phyloP scores from a whole-genome alignment of 2,329 filamentous ascomycete species.

The Raffaelea albimanens region DNA sequence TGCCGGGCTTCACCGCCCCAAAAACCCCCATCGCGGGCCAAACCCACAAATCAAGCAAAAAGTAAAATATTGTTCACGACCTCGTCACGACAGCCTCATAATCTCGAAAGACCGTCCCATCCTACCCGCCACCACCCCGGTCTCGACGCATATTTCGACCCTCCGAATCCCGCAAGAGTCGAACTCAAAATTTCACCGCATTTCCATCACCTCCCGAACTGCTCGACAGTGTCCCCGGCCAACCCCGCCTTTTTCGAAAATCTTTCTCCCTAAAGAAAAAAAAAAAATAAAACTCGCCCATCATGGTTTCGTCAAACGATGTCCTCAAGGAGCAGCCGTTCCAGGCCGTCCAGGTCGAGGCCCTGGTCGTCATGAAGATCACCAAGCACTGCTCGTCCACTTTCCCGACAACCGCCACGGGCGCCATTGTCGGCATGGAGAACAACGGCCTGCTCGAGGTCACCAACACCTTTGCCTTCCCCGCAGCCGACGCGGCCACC shows the following conservation, averaged over 20 bases:
- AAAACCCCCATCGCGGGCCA: background rate
- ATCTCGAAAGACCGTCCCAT: no score
- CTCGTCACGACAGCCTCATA: no score
- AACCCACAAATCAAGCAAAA: slow-evolving; percentile 10
- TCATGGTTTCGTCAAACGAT: slow-evolving; percentile 29
- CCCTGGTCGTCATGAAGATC: slow-evolving; percentile 95
- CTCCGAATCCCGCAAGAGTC: no score
- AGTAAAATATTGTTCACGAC: background rate
- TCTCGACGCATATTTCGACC: no score
- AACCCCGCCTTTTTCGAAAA: background rate
- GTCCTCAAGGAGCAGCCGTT: slow-evolving; percentile 58
- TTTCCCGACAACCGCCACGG: slow-evolving; percentile 84
- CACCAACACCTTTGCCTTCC: slow-evolving; percentile 94
- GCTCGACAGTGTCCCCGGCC: background rate
- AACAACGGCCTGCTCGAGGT: slow-evolving; percentile 70
- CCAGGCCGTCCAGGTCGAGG: slow-evolving; percentile 87
- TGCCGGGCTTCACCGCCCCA: slow-evolving; percentile 9
- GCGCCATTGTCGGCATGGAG: slow-evolving; percentile 90
- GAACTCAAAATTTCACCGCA: no score
- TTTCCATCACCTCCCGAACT: no score
- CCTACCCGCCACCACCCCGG: no score
- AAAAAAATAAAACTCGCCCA: background rate
- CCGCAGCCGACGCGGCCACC: slow-evolving; percentile 62
- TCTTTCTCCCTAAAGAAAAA: background rate
- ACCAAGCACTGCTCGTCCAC: slow-evolving; percentile 86